A percentile compares a stretch with the other conserved stretches of the same genome.
These are phyloP conservation scores for Durio zibethinus DNA, from an alignment of 345 rosid species.

Conservation along the genomic window DNA sequence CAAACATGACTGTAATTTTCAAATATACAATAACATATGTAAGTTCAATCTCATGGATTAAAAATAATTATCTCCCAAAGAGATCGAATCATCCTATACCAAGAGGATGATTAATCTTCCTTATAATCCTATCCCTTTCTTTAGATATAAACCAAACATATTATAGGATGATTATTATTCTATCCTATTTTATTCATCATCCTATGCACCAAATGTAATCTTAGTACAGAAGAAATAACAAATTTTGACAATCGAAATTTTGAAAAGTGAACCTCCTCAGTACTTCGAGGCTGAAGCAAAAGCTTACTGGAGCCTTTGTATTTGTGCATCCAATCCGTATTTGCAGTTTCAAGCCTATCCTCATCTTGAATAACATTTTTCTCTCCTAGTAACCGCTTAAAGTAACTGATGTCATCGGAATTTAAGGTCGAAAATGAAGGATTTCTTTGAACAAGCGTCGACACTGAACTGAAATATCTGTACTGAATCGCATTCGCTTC, in stretches of 20 bases:
- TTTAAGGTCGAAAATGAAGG: conserved; percentile 61
- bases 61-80: too few relatives aligned
- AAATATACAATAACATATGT: too few relatives aligned
- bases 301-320: conserved; percentile 82
- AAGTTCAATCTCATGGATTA: too few relatives aligned
- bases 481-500: conserved; percentile 22
- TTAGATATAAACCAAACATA: too few relatives aligned
- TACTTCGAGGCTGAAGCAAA: conserved; percentile 67
- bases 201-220: too few relatives aligned
- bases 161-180: too few relatives aligned
- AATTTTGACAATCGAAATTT: background rate
- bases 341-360: conserved; percentile 61
- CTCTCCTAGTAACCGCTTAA: conserved; percentile 64
- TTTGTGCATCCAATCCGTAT: conserved; percentile 93
- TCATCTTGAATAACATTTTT: conserved; percentile 74
- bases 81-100: too few relatives aligned
- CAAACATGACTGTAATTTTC: too few relatives aligned
- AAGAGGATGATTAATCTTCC: too few relatives aligned
- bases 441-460: conserved; percentile 48
- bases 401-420: conserved; percentile 60
- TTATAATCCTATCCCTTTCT: too few relatives aligned
- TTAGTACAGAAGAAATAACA: background rate
- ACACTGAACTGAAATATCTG: conserved; percentile 46
- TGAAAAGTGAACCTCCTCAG: conserved; percentile 58
- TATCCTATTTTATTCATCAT: too few relatives aligned